These are phyloP conservation scores for Vitis hybrid DNA, from an alignment of 177 flowering plant species.

Conservation along the genomic window DNA sequence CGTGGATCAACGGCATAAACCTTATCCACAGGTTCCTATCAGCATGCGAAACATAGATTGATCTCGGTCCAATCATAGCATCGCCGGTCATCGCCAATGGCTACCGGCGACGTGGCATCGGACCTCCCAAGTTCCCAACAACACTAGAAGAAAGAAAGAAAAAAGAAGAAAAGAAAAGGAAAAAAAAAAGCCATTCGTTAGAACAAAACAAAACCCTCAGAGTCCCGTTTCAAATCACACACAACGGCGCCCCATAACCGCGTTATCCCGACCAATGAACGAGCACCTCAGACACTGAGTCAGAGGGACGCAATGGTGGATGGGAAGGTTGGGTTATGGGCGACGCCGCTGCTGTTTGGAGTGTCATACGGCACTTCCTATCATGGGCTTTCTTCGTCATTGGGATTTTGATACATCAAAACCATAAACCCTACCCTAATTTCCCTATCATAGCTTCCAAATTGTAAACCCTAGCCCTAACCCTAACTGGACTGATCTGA, in stretches of 20 bases:
- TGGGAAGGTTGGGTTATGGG: constrained; percentile 5
- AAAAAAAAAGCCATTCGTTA: neutral
- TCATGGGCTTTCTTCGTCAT: constrained; percentile 52
- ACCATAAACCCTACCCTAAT: neutral
- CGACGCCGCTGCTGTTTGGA: constrained; percentile 21
- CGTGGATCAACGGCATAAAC: constrained; percentile 29
- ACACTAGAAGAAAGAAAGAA: neutral
- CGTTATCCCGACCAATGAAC: constrained; percentile 22
- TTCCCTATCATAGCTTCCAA: neutral
- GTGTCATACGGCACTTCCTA: constrained; percentile 78
- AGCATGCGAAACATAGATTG: constrained; percentile 46
- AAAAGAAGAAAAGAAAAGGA: neutral
- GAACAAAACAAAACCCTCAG: constrained; percentile 37
- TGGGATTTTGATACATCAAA: constrained; percentile 13
- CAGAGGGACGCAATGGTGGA: constrained; percentile 16
- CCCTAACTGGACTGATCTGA: no score
- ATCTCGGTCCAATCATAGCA: constrained; percentile 59
- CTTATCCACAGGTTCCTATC: constrained; percentile 72
- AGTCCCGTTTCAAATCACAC: constrained; percentile 67
- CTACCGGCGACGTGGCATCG: constrained; percentile 75
- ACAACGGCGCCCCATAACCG: constrained; percentile 17
- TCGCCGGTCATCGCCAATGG: constrained; percentile 44
- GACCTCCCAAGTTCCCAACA: constrained; percentile 16
- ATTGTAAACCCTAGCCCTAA: no score
- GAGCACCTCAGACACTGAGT: neutral